Conservation (phyloP, 176 grass and related monocot genomes). For the Eleusine coracana region DNA sequence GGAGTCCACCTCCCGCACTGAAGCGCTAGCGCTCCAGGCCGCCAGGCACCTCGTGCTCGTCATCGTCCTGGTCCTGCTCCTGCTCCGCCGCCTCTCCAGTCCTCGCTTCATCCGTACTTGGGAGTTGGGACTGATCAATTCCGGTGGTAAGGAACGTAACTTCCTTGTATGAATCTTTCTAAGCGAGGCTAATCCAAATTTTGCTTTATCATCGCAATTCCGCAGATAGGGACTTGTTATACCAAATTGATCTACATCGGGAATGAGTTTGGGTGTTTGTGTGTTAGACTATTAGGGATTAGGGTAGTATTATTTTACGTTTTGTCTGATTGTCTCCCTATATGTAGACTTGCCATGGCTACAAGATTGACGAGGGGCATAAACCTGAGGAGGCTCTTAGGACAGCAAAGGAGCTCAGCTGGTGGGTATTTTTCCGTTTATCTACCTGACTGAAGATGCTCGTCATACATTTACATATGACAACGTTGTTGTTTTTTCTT, state of each 20-base stretch:
- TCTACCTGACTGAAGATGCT: background rate
- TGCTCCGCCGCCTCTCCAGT: background rate
- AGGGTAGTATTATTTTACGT: conserved; percentile 26
- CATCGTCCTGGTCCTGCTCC: background rate
- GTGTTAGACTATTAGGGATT: background rate
- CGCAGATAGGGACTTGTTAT: background rate
- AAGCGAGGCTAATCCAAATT: background rate
- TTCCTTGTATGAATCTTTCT: background rate
- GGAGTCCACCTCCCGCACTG: background rate
- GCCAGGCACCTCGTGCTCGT: background rate
- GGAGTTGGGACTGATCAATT: background rate
- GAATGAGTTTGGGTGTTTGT: background rate
- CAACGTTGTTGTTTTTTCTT: background rate
- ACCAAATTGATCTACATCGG: background rate
- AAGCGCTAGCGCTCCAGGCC: background rate
- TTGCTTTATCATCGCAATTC: background rate
- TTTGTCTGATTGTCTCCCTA: background rate
- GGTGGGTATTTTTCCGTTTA: conserved; percentile 46
- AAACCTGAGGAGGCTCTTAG: conserved; percentile 34
- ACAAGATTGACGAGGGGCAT: conserved; percentile 48
- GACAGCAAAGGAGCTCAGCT: conserved; percentile 35
- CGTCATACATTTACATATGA: conserved; percentile 1
- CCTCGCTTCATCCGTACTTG: background rate
- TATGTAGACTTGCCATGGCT: conserved; percentile 51
- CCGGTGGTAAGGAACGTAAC: conserved; percentile 16